These are phyloP conservation scores for Hirschfeldia incana DNA, from an alignment of 345 rosid genomes.

Conservation along the genomic window DNA sequence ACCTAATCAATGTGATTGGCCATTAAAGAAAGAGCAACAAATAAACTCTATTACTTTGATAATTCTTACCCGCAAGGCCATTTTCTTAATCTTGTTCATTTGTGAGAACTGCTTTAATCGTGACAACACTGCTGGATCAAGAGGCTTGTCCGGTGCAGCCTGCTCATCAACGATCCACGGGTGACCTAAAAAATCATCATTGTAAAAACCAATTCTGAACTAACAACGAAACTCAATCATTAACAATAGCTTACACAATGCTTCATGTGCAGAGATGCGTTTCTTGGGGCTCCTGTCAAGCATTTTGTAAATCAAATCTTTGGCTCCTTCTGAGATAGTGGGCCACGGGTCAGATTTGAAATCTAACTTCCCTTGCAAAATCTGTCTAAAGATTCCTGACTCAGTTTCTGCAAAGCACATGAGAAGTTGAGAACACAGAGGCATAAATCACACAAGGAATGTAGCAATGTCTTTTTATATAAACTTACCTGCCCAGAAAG, in stretches of 20 bases:
- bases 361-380: constrained; percentile 81
- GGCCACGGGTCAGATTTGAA: constrained; percentile 97
- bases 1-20: constrained; percentile 48
- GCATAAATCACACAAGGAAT: constrained; percentile 9
- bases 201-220: constrained; percentile 2
- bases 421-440: neutral
- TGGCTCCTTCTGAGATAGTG: constrained; percentile 80
- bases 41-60: neutral
- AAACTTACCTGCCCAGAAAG: constrained; percentile 88
- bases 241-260: constrained; percentile 60
- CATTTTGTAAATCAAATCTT: constrained; percentile 82
- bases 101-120: constrained; percentile 94
- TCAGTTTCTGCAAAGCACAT: constrained; percentile 66
- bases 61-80: constrained; percentile 85
- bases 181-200: constrained; percentile 58
- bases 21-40: neutral
- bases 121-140: constrained; percentile 92
- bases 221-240: neutral
- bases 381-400: constrained; percentile 94
- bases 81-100: constrained; percentile 95
- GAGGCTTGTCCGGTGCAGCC: constrained; percentile 86
- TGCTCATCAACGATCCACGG: constrained; percentile 94
- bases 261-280: constrained; percentile 88
- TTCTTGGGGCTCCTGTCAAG: constrained; percentile 84
- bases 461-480: no score